phyloP scores from a whole-genome alignment of 2,329 filamentous ascomycete species.

The Zymoseptoria ardabiliae region DNA sequence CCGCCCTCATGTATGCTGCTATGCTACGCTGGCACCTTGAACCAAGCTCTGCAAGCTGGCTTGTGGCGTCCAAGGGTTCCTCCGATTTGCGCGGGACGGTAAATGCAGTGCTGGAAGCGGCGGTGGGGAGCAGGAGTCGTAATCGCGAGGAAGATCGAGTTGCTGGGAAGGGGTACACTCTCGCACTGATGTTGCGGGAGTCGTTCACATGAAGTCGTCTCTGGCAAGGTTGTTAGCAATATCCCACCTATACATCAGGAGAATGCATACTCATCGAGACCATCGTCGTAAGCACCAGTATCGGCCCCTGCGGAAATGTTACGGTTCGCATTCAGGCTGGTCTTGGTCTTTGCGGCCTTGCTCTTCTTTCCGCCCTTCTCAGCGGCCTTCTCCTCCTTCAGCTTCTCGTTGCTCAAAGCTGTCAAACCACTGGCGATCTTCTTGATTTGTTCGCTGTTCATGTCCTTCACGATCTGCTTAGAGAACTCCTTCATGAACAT shows the following conservation, averaged over 20 bases:
- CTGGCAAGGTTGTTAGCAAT: slow-evolving; percentile 2
- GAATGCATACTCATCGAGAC: slow-evolving; percentile 69
- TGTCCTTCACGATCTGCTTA: slow-evolving; percentile 78
- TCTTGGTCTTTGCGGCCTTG: slow-evolving; percentile 95
- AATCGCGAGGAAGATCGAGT: not conserved
- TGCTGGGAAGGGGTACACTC: not conserved
- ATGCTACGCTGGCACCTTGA: not conserved
- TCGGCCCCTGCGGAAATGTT: slow-evolving; percentile 54
- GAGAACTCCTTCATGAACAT: slow-evolving; percentile 86
- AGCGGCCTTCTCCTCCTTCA: slow-evolving; percentile 94
- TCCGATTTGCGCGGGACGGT: not conserved
- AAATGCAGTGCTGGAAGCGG: not conserved
- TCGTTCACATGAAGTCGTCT: slow-evolving; percentile 13
- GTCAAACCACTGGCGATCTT: slow-evolving; percentile 84
- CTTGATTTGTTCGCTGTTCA: slow-evolving; percentile 92
- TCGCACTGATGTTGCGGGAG: not conserved
- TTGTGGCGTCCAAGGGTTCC: not conserved
- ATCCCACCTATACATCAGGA: not conserved
- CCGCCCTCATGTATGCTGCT: not conserved
- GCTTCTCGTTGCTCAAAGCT: slow-evolving; percentile 91
- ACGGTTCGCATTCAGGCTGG: slow-evolving; percentile 63
- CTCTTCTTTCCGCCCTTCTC: slow-evolving; percentile 95
- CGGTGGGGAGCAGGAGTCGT: not conserved
- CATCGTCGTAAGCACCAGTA: slow-evolving; percentile 68
- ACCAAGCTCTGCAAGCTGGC: not conserved